A percentile compares a stretch with the other conserved stretches of the same genome.
Conservation (phyloP, 1,284 basidiomycete genomes). For the Mycosarcoma mackinlayi region DNA sequence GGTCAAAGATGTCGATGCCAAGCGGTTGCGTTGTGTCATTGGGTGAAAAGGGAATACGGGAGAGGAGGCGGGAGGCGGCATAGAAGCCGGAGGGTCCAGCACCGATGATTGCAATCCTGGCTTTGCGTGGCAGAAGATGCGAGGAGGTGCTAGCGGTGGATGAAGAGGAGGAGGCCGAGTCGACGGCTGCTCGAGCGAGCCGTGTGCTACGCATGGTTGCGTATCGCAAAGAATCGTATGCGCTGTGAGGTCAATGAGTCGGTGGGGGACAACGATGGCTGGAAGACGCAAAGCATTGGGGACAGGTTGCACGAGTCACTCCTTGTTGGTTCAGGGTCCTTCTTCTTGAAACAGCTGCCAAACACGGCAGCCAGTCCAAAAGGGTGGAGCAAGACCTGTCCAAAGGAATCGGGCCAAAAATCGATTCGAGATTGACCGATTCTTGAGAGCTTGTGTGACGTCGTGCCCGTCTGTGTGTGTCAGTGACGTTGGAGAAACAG, state of each 20-base stretch:
- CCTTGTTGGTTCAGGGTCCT: too few relatives aligned
- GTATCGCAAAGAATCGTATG: too few relatives aligned
- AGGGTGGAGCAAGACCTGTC: too few relatives aligned
- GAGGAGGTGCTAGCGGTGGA: background rate
- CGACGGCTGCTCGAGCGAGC: conserved; percentile 18
- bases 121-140: conserved; percentile 8
- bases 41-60: conserved; percentile 29
- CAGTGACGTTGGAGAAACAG: too few relatives aligned
- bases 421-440: too few relatives aligned
- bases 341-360: too few relatives aligned
- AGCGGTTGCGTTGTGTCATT: conserved; percentile 31
- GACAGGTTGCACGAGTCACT: too few relatives aligned
- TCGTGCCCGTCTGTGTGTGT: too few relatives aligned
- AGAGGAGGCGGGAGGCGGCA: conserved; percentile 73
- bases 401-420: too few relatives aligned
- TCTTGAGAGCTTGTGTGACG: too few relatives aligned
- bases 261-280: background rate
- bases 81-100: conserved; percentile 96
- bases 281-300: background rate
- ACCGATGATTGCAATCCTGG: conserved; percentile 79
- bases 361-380: too few relatives aligned
- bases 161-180: conserved; percentile 3
- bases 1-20: conserved; percentile 86
- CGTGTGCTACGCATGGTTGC: conserved; percentile 8
- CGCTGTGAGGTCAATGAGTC: too few relatives aligned